These are phyloP conservation scores for Ogataea kodamae DNA, from an alignment of 805 yeast species.

Conservation along the genomic window DNA sequence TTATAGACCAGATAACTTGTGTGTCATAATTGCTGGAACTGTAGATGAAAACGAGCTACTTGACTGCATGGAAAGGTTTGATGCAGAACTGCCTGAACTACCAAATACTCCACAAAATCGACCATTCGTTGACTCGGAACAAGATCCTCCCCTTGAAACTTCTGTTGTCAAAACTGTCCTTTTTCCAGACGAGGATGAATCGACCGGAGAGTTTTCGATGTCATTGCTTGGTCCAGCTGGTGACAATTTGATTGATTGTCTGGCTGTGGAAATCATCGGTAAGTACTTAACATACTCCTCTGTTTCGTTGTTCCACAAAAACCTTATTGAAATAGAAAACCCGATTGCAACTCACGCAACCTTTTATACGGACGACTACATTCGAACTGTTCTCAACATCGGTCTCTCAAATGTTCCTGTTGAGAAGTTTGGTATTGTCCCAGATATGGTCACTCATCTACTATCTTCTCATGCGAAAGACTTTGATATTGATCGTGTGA, in stretches of 20 bases:
- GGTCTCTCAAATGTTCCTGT: conserved; percentile 74
- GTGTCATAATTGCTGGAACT: conserved; percentile 81
- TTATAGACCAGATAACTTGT: conserved; percentile 81
- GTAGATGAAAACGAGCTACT: conserved; percentile 75
- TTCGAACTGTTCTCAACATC: conserved; percentile 55
- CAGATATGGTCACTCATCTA: conserved; percentile 45
- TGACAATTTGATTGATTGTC: conserved; percentile 46
- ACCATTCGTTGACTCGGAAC: conserved; percentile 78
- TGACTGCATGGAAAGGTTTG: conserved; percentile 57
- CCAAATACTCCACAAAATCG: conserved; percentile 42
- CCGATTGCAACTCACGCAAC: conserved; percentile 75
- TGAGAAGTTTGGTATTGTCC: conserved; percentile 52
- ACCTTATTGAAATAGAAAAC: conserved; percentile 74
- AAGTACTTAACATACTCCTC: conserved; percentile 75
- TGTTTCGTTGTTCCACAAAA: conserved; percentile 66
- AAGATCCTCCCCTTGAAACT: conserved; percentile 38
- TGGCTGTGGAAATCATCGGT: conserved; percentile 70
- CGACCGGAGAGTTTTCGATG: conserved; percentile 69
- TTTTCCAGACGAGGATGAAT: conserved; percentile 88
- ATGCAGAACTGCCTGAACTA: conserved; percentile 47
- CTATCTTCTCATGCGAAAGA: conserved; percentile 50
- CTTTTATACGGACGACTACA: conserved; percentile 71
- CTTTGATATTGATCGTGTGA: conserved; percentile 63
- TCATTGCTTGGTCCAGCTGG: conserved; percentile 81
- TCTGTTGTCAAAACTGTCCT: conserved; percentile 49